Evolutionary conservation across 169 alveolate genomes (phyloP), one percentile per base, ranked within the genome.

Genomic region (Plasmodium inui): DNA sequence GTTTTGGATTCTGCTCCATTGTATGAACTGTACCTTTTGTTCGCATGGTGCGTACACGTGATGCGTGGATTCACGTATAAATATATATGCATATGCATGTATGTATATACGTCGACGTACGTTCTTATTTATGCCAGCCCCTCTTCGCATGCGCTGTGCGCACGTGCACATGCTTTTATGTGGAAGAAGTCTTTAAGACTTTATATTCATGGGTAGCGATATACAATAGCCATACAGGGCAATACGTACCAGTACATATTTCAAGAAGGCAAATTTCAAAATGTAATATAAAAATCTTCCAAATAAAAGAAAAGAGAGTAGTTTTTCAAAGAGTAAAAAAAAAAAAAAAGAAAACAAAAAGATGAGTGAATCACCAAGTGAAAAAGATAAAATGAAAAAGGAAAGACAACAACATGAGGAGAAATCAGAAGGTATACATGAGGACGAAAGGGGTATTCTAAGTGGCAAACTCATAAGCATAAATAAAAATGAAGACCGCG

Each of bases 231-330:
- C 26, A 50, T 50, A 17, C 61, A 12, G 12, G 61, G 61, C 22
- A 4, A 76, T 76, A 76, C 26, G 46, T 28, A 3, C 17, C 34
- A 37, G 55, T 22, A 79, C 57, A 79, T 79, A 79, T 41, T 22
- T 41, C 6, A 32, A 53, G 7, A 82, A 57, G 85, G 41, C n/a
- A 71, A 28, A 17, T 37, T 71, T 71, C 92, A 83, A 70, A 82
- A 83, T 83, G 92, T 53, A 70, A 67, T 67, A 41, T 70, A 44
- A 72, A 83, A 34, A 70, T 83, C 76, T 22, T 83, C 50, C 72
- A 83, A 83, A 32, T 83, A 70, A 41, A 83, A n/a, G 53, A 34
- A 83, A 34, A 41, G 41, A 28, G 61, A 14, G 61, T 30, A 82
- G 4, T 19, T 30, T 28, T 53, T 57, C 41, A 26, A 82, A 32